These are phyloP conservation scores for Radiomyces spectabilis DNA, from an alignment of 192 early-diverging fungal species.

Conservation along the genomic window DNA sequence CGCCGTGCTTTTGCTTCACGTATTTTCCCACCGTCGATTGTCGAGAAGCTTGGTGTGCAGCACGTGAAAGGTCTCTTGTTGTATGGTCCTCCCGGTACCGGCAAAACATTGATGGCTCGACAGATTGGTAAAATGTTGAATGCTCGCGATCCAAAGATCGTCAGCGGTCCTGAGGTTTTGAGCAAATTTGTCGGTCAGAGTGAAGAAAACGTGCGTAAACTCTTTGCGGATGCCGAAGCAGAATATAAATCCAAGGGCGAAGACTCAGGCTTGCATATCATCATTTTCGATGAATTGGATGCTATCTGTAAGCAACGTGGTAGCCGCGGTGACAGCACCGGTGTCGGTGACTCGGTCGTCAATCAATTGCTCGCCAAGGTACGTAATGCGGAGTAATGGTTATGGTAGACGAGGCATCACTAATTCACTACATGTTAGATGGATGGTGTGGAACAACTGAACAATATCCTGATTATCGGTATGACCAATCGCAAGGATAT, in stretches of 20 bases:
- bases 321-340: slow-evolving; percentile 83
- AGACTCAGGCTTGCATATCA: slow-evolving; percentile 88
- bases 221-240: slow-evolving; percentile 90
- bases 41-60: slow-evolving; percentile 93
- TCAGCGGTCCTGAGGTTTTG: slow-evolving; percentile 93
- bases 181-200: slow-evolving; percentile 96
- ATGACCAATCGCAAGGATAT: slow-evolving; percentile 98
- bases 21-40: slow-evolving; percentile 89
- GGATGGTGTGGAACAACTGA: slow-evolving; percentile 98
- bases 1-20: slow-evolving; percentile 95
- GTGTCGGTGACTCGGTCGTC: slow-evolving; percentile 94
- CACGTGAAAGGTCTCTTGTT: slow-evolving; percentile 92
- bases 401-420: too few species aligned
- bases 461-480: slow-evolving; percentile 96
- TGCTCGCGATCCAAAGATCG: slow-evolving; percentile 86
- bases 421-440: too few species aligned
- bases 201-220: slow-evolving; percentile 94
- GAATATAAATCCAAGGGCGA: slow-evolving; percentile 94
- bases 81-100: slow-evolving; percentile 93
- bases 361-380: slow-evolving; percentile 95
- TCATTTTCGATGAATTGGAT: slow-evolving; percentile 98
- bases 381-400: too few species aligned
- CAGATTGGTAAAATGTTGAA: slow-evolving; percentile 99
- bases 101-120: slow-evolving; percentile 96
- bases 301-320: slow-evolving; percentile 98